Evolutionary conservation across 2,329 filamentous ascomycete species (phyloP).

Genomic region (Apiospora arundinis): DNA sequence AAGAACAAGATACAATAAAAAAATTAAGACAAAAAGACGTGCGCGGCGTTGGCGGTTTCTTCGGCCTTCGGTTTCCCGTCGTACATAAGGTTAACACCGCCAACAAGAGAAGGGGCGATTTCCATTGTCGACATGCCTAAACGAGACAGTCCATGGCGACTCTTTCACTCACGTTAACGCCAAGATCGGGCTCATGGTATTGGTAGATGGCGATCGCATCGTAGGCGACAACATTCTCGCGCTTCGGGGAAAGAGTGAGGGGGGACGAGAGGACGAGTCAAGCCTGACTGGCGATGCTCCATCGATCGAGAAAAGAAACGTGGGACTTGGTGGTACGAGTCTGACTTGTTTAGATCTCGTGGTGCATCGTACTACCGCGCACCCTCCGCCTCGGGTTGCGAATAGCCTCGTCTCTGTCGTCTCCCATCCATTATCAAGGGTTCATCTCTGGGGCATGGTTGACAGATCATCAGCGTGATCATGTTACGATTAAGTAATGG

Average conservation of each 20-base stretch:
- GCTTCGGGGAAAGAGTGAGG: neutral
- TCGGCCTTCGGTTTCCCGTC: neutral
- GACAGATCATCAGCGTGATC: neutral
- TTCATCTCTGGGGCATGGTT: neutral
- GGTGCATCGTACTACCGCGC: constrained; percentile 11
- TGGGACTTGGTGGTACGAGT: constrained; percentile 1
- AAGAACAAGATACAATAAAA: neutral
- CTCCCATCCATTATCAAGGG: neutral
- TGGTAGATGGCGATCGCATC: neutral
- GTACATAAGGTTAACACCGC: constrained; percentile 13
- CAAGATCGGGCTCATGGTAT: neutral
- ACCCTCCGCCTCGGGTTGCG: constrained; percentile 1
- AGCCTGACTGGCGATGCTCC: neutral
- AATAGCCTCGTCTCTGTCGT: neutral
- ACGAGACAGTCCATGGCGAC: neutral
- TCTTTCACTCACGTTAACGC: neutral
- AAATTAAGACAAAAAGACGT: neutral
- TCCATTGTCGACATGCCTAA: neutral
- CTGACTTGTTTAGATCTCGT: constrained; percentile 15
- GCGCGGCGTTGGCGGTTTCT: neutral
- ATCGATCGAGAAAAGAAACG: constrained; percentile 10
- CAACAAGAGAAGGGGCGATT: neutral
- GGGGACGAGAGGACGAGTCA: neutral
- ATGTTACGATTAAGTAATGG: neutral
- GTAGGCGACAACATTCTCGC: neutral